Conservation (phyloP, 2,329 filamentous ascomycete genomes). For the Furcasterigmium sp. region DNA sequence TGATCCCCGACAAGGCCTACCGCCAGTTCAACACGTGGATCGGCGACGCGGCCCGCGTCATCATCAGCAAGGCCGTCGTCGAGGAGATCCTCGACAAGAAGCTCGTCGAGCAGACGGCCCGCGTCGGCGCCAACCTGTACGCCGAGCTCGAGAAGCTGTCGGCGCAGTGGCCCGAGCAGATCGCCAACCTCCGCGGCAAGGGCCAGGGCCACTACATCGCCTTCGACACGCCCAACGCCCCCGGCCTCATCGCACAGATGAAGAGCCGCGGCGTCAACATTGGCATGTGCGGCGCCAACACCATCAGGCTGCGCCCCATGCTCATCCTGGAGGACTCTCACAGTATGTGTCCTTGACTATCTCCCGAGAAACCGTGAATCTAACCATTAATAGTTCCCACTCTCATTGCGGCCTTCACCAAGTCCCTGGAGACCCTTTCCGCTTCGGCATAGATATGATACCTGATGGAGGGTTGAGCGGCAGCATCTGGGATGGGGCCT, state of each 20-base stretch:
- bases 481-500: no score
- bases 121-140: conserved; percentile 65
- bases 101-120: conserved; percentile 58
- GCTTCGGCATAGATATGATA: no score
- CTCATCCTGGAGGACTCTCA: conserved; percentile 73
- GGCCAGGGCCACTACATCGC: conserved; percentile 75
- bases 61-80: conserved; percentile 75
- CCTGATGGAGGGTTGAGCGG: no score
- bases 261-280: conserved; percentile 73
- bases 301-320: conserved; percentile 74
- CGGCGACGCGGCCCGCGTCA: conserved; percentile 71
- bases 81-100: conserved; percentile 65
- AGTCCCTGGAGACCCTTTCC: no score
- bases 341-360: conserved; percentile 23
- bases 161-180: conserved; percentile 60
- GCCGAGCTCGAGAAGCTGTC: conserved; percentile 57
- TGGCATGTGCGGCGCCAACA: conserved; percentile 65
- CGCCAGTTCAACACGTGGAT: conserved; percentile 72
- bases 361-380: no score
- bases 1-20: conserved; percentile 77
- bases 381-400: no score
- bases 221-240: conserved; percentile 67
- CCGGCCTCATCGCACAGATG: conserved; percentile 64
- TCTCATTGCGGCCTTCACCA: no score
- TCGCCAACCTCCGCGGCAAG: conserved; percentile 72